Conservation (phyloP, 2,329 filamentous ascomycete species). For the Ambrosiella cleistominuta region DNA sequence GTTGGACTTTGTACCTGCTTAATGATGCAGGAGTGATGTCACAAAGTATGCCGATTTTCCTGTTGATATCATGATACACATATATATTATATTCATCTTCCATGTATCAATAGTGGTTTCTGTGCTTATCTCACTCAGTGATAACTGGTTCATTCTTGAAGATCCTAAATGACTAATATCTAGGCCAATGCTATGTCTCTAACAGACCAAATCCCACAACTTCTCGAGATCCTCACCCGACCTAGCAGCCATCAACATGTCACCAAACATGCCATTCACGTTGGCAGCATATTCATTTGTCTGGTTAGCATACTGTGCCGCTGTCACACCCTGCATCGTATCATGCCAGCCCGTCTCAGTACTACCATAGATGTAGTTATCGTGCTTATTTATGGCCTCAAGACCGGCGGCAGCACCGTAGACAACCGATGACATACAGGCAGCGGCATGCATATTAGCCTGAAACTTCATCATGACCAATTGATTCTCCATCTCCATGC, state of each 20-base stretch:
- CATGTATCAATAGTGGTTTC: no score
- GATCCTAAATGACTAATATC: no score
- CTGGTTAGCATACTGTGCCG: conserved; percentile 20
- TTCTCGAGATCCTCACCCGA: conserved; percentile 16
- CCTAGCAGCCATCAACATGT: background rate
- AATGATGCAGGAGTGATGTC: conserved; percentile 13
- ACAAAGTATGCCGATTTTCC: no score
- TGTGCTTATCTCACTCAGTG: no score
- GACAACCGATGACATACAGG: conserved; percentile 20
- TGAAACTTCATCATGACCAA: conserved; percentile 21
- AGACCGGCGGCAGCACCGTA: conserved; percentile 20
- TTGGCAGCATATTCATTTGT: conserved; percentile 18
- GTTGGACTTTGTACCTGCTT: conserved; percentile 38
- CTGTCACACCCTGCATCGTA: conserved; percentile 20
- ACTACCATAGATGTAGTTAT: conserved; percentile 21
- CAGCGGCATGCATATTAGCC: conserved; percentile 13
- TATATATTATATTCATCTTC: no score
- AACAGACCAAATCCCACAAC: conserved; percentile 21
- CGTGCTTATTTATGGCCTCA: conserved; percentile 16
- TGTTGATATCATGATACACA: no score
- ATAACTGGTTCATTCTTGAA: no score
- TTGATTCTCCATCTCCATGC: conserved; percentile 18
- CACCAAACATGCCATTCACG: conserved; percentile 16
- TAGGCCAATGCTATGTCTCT: background rate
- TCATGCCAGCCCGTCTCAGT: conserved; percentile 21